Evolutionary conservation across 2,329 filamentous ascomycete species (phyloP).

Genomic region (Colletotrichum noveboracense): DNA sequence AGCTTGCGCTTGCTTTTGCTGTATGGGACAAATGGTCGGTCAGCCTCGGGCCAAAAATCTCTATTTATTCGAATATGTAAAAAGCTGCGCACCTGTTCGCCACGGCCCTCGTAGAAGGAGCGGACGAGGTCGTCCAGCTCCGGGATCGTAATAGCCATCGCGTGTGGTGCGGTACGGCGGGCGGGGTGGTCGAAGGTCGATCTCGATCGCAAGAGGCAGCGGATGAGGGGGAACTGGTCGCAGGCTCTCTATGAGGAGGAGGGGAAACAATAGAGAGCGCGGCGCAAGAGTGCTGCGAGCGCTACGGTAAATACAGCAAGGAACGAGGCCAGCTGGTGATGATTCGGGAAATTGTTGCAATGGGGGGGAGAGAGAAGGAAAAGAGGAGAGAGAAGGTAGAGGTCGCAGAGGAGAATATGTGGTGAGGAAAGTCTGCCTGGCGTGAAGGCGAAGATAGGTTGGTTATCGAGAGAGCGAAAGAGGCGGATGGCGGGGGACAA

Average conservation of each 20-base stretch:
- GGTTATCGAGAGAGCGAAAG: conserved; percentile 21
- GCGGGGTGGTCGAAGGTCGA: conserved; percentile 31
- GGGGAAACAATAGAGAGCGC: conserved; percentile 27
- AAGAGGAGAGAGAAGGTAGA: neutral
- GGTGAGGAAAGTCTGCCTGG: conserved; percentile 18
- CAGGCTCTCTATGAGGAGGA: conserved; percentile 20
- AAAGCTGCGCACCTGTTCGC: conserved; percentile 74
- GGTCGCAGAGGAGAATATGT: neutral
- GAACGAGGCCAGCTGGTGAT: neutral
- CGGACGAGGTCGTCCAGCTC: conserved; percentile 97
- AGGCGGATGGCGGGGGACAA: conserved; percentile 24
- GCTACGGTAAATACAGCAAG: neutral
- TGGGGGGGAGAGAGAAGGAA: neutral
- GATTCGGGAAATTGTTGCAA: neutral
- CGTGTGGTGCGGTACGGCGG: conserved; percentile 38
- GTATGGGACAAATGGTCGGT: conserved; percentile 42
- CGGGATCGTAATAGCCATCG: conserved; percentile 77
- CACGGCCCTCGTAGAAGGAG: conserved; percentile 96
- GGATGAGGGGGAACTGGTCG: conserved; percentile 15
- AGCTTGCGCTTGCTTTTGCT: conserved; percentile 97
- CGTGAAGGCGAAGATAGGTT: conserved; percentile 17
- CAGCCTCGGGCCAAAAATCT: conserved; percentile 33
- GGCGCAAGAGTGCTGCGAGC: conserved; percentile 2
- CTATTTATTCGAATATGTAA: conserved; percentile 1
- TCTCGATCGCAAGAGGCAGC: conserved; percentile 23